phyloP scores from a whole-genome alignment of 768 basidiomycete genomes.

The Boletus patriciae region DNA sequence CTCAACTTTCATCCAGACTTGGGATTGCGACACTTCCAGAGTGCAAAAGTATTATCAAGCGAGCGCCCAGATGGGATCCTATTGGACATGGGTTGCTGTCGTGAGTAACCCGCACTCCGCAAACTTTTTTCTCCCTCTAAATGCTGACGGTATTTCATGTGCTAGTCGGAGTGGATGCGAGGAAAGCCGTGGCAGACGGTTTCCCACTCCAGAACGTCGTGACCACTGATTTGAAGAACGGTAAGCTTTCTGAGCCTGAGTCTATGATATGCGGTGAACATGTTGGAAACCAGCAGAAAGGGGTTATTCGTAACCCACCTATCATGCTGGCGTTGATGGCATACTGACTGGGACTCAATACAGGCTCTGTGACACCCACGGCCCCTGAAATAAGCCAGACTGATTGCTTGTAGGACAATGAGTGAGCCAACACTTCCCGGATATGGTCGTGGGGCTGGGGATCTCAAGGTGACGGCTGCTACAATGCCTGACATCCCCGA shows the following conservation, averaged over 20 bases:
- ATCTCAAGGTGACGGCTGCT: background rate
- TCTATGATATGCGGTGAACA: slow-evolving; percentile 36
- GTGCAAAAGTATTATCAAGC: slow-evolving; percentile 32
- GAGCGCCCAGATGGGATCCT: slow-evolving; percentile 39
- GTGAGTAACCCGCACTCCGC: slow-evolving; percentile 25
- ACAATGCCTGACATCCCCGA: background rate
- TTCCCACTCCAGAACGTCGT: slow-evolving; percentile 42
- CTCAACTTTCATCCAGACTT: slow-evolving; percentile 2
- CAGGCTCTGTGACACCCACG: too few species aligned
- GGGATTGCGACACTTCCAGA: slow-evolving; percentile 12
- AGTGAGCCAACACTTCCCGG: background rate
- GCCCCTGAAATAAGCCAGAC: background rate
- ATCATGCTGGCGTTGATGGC: background rate
- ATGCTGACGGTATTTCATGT: background rate
- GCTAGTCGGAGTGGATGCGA: slow-evolving; percentile 35
- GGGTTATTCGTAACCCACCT: background rate
- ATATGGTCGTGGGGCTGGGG: background rate
- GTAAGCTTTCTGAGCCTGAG: slow-evolving; percentile 32
- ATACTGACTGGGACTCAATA: background rate
- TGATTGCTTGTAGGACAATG: background rate
- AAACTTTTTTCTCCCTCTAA: background rate
- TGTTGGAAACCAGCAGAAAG: slow-evolving; percentile 10
- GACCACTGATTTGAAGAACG: slow-evolving; percentile 36
- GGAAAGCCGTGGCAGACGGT: slow-evolving; percentile 44
- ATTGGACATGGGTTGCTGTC: slow-evolving; percentile 48